Evolutionary conservation across 768 basidiomycete species (phyloP).

Genomic region (Pulveroboletus sp.): DNA sequence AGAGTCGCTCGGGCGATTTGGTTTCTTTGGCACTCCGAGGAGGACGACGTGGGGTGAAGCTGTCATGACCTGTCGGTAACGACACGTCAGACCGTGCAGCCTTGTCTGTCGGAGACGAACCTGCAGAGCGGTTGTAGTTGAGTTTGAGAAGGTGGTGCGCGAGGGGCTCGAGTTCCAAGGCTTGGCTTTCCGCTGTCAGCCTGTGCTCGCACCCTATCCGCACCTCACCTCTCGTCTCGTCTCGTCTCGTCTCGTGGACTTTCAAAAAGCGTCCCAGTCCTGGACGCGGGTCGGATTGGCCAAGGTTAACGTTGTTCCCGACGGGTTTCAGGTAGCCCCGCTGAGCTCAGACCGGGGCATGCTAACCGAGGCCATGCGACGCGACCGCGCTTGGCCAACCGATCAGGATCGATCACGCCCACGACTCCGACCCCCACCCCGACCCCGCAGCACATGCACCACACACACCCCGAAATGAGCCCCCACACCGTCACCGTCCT

Average conservation of each 20-base stretch:
- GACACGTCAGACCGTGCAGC: background rate
- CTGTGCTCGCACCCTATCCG: no score
- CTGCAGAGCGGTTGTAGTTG: background rate
- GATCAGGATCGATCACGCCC: no score
- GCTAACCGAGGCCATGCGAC: background rate
- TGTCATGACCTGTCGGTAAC: slow-evolving; percentile 11
- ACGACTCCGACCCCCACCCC: no score
- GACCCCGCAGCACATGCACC: no score
- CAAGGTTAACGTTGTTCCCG: background rate
- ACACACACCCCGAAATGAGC: background rate
- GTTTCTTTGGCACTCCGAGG: slow-evolving; percentile 21
- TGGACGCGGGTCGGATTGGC: no score
- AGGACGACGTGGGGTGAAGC: slow-evolving; percentile 22
- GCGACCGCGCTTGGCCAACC: background rate
- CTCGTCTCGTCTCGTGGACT: no score
- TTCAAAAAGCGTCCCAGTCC: no score
- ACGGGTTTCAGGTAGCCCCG: background rate
- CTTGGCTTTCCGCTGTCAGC: no score
- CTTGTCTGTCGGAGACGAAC: background rate
- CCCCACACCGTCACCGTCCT: slow-evolving; percentile 42
- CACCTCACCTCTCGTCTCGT: no score
- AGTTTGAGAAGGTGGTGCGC: no score
- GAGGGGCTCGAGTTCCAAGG: no score
- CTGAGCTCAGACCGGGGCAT: no score
- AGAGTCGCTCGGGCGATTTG: slow-evolving; percentile 21